phyloP scores from a whole-genome alignment of 768 basidiomycete genomes.

The Udeniomyces megalosporus region DNA sequence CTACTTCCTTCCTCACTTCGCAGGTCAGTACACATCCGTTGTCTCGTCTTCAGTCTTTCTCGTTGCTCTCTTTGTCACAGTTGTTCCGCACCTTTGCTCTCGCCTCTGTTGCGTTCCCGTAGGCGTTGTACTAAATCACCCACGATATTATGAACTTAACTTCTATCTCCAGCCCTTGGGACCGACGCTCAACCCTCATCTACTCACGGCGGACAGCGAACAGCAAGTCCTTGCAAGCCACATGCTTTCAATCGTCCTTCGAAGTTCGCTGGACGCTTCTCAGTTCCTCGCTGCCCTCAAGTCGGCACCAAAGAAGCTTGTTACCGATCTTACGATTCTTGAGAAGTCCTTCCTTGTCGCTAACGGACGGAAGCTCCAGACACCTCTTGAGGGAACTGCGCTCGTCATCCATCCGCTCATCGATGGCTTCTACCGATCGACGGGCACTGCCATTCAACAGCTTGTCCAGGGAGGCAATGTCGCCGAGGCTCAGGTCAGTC shows the following conservation, averaged over 20 bases:
- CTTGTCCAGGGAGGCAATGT: not conserved
- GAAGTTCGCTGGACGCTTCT: not conserved
- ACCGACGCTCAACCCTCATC: slow-evolving; percentile 34
- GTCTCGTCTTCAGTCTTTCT: slow-evolving; percentile 1
- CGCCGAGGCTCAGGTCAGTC: slow-evolving; percentile 1
- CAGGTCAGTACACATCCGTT: slow-evolving; percentile 39
- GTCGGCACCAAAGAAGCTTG: not conserved
- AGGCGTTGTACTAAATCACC: too few species aligned
- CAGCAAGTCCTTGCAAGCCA: not conserved
- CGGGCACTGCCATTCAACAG: not conserved
- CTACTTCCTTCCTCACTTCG: slow-evolving; percentile 31
- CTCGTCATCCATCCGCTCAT: slow-evolving; percentile 10
- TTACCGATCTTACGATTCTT: slow-evolving; percentile 6
- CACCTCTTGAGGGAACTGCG: slow-evolving; percentile 4
- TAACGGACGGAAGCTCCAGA: slow-evolving; percentile 5
- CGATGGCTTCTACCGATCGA: slow-evolving; percentile 7
- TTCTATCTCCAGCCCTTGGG: slow-evolving; percentile 42
- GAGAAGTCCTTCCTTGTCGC: slow-evolving; percentile 16
- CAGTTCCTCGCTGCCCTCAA: not conserved
- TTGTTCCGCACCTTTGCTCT: too few species aligned
- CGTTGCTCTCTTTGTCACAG: not conserved
- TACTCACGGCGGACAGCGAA: not conserved
- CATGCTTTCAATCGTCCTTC: slow-evolving; percentile 9
- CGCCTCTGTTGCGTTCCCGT: too few species aligned
- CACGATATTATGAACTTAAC: too few species aligned